Conservation (phyloP, 495 filamentous ascomycete species). For the Talaromyces nanjingensis region DNA sequence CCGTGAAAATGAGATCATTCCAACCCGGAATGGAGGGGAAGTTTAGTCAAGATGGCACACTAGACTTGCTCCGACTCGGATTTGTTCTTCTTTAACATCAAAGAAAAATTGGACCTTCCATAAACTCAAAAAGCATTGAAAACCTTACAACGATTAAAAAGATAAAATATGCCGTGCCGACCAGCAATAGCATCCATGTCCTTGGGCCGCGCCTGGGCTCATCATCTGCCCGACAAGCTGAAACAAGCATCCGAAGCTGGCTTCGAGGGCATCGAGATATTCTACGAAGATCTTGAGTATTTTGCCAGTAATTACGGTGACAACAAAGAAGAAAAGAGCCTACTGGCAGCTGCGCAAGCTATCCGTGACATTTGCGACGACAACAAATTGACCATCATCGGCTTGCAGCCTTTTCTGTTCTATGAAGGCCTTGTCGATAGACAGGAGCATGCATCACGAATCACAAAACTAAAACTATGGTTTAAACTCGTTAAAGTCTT, state of each 20-base stretch:
- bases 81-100: background rate
- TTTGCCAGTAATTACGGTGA: background rate
- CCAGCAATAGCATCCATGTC: conserved; percentile 56
- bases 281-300: conserved; percentile 72
- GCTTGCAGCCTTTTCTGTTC: conserved; percentile 72
- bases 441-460: conserved; percentile 43
- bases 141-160: background rate
- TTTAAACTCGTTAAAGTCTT: conserved; percentile 58
- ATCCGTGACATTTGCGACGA: conserved; percentile 50
- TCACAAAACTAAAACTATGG: conserved; percentile 61
- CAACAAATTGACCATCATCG: conserved; percentile 55
- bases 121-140: background rate
- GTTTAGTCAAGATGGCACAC: background rate
- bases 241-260: conserved; percentile 58
- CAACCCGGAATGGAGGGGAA: background rate
- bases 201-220: conserved; percentile 53
- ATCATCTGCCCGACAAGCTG: conserved; percentile 60
- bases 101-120: background rate
- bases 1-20: background rate
- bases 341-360: conserved; percentile 44
- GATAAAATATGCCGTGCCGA: background rate
- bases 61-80: background rate
- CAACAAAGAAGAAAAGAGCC: conserved; percentile 24
- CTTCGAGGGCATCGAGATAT: conserved; percentile 68
- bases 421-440: conserved; percentile 71